These are phyloP conservation scores for Quercus dentata DNA, from an alignment of 306 rosid species.

Conservation along the genomic window DNA sequence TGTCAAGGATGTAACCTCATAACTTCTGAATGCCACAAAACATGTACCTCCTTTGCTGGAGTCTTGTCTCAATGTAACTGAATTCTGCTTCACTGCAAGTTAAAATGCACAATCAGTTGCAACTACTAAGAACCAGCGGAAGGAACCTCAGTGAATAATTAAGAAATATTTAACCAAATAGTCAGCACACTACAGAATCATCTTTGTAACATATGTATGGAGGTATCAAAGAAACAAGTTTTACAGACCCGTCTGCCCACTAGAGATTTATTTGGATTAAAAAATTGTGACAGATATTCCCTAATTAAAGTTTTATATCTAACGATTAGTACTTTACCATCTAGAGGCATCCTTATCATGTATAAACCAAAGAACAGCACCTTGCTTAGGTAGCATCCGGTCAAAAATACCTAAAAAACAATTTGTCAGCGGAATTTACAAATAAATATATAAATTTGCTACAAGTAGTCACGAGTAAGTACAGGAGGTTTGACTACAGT, in stretches of 20 bases:
- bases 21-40: conserved; percentile 59
- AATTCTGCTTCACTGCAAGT: conserved; percentile 61
- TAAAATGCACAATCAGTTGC: conserved; percentile 34
- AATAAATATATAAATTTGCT: conserved; percentile 20
- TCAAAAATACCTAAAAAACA: conserved; percentile 44
- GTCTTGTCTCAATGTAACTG: conserved; percentile 45
- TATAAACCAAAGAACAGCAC: conserved; percentile 51
- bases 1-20: conserved; percentile 38
- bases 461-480: conserved; percentile 12
- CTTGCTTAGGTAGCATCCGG: conserved; percentile 59
- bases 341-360: conserved; percentile 58
- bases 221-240: background rate
- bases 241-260: conserved; percentile 17
- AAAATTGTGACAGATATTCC: conserved; percentile 26
- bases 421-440: conserved; percentile 39
- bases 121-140: conserved; percentile 17
- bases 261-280: conserved; percentile 21
- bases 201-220: conserved; percentile 1
- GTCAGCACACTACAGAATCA: conserved; percentile 17
- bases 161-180: conserved; percentile 6
- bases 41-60: conserved; percentile 49
- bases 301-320: conserved; percentile 30
- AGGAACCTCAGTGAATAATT: conserved; percentile 7
- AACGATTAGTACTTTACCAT: conserved; percentile 56
- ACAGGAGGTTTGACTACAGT: conserved; percentile 23